phyloP scores from a whole-genome alignment of 1,139 yeast species.

The Sugiyamaella pinicola region DNA sequence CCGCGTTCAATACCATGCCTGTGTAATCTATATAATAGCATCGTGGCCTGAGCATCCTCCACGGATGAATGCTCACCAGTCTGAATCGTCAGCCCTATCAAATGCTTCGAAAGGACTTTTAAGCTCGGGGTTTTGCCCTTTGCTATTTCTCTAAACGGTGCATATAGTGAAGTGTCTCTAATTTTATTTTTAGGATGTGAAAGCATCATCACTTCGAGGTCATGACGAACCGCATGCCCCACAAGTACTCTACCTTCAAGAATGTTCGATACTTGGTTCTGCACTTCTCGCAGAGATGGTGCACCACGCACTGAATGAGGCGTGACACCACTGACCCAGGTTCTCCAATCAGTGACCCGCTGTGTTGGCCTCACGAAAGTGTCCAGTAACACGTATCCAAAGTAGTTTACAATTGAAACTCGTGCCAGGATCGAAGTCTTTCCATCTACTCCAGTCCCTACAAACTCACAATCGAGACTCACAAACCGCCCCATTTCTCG shows the following conservation, averaged over 20 bases:
- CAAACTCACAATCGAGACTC: constrained; percentile 93
- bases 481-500: constrained; percentile 60
- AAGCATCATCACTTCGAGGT: constrained; percentile 64
- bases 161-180: constrained; percentile 73
- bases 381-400: constrained; percentile 72
- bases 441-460: constrained; percentile 82
- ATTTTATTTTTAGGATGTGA: constrained; percentile 65
- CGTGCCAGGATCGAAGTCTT: constrained; percentile 73
- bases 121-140: constrained; percentile 73
- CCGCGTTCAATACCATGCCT: constrained; percentile 40
- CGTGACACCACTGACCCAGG: constrained; percentile 89
- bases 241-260: constrained; percentile 54
- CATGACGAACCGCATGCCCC: constrained; percentile 86
- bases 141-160: constrained; percentile 59
- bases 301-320: constrained; percentile 72
- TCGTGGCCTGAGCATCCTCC: constrained; percentile 87
- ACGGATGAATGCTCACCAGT: constrained; percentile 80
- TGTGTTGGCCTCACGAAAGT: constrained; percentile 74
- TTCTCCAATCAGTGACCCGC: constrained; percentile 85
- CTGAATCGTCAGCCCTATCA: constrained; percentile 68
- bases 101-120: constrained; percentile 61
- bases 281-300: constrained; percentile 66
- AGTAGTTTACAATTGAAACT: constrained; percentile 81
- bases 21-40: constrained; percentile 69
- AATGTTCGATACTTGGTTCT: constrained; percentile 54